Evolutionary conservation across 495 filamentous ascomycete genomes (phyloP), one percentile per base, ranked within the genome.

Genomic region (Aspergillus affinis): DNA sequence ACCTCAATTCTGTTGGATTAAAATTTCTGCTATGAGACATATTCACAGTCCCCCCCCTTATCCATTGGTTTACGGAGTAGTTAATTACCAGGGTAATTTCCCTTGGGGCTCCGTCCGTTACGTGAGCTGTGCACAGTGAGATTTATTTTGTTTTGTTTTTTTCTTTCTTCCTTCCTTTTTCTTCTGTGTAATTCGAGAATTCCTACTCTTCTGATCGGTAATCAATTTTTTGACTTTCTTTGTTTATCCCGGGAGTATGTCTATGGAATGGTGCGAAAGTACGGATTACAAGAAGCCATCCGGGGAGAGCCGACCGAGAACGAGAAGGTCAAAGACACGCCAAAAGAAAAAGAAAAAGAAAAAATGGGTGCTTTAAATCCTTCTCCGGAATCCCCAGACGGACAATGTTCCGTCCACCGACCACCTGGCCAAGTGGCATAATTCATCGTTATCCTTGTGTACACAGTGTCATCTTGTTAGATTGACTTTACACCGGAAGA

Each of bases 201-300:
- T 13, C 44, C 18, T 26, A 26, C 23, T 26, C 9, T 41, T 41
- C 12, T 15, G 36, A 41, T 41, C 36, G 1, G 36, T 41, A 8
- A 41, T 41, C 36, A 41, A 49, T 20, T 49, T 49, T 49, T 49
- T 46, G 13, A 46, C 18, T 20, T 49, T 49, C 21, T 49, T 20
- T 49, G 21, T 13, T 26, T 21, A 3, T 49, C n/a, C 13, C 36
- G 36, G 9, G 3, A 41, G 36, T 10, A 41, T 4, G 8, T 4
- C 29, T 4, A 30, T 17, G 36, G 10, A 13, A 17, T 41, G 13
- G 36, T 32, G 10, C 23, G 23, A 26, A 26, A 32, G 30, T 12
- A 41, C 36, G 13, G 13, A 41, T 2, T 41, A 41, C 6, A 32
- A 32, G 29, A 32, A 32, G 10, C 29, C 29, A 32, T 32, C 29